Percentiles rank a stretch among this genome's conserved stretches.
phyloP scores from a whole-genome alignment of 2,329 filamentous ascomycete genomes.

The Dryadomyces quercus-mongolicae region DNA sequence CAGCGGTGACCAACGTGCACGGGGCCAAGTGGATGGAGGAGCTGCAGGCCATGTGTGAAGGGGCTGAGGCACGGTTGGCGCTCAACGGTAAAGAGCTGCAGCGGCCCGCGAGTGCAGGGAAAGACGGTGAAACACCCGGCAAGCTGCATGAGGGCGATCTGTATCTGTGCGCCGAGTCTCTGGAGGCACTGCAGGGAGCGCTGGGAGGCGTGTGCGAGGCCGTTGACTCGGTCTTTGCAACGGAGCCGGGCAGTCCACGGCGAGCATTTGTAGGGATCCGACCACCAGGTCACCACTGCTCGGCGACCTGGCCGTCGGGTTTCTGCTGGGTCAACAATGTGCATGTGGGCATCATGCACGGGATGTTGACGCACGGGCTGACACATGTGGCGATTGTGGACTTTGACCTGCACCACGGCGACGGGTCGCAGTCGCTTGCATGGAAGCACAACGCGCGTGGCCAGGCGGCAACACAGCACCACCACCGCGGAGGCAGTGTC shows the following conservation, averaged over 20 bases:
- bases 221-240: constrained; percentile 67
- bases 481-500: background rate
- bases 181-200: constrained; percentile 80
- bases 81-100: constrained; percentile 66
- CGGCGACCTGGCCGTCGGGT: constrained; percentile 75
- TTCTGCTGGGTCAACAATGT: constrained; percentile 99
- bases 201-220: constrained; percentile 89
- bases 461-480: constrained; percentile 4
- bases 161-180: constrained; percentile 77
- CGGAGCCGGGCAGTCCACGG: background rate
- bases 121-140: constrained; percentile 22
- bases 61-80: constrained; percentile 66
- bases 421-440: constrained; percentile 88
- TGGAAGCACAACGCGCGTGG: constrained; percentile 80
- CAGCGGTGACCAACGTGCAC: constrained; percentile 81
- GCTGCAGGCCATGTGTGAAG: constrained; percentile 70
- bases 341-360: constrained; percentile 90
- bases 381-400: constrained; percentile 92
- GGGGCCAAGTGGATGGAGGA: constrained; percentile 91
- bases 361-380: constrained; percentile 67
- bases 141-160: constrained; percentile 80
- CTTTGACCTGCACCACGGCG: constrained; percentile 84
- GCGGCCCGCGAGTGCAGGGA: constrained; percentile 39
- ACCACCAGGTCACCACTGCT: constrained; percentile 93
- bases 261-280: constrained; percentile 79